Evolutionary conservation across 495 filamentous ascomycete genomes (phyloP).

Genomic region (Diplogelasinospora grovesii): DNA sequence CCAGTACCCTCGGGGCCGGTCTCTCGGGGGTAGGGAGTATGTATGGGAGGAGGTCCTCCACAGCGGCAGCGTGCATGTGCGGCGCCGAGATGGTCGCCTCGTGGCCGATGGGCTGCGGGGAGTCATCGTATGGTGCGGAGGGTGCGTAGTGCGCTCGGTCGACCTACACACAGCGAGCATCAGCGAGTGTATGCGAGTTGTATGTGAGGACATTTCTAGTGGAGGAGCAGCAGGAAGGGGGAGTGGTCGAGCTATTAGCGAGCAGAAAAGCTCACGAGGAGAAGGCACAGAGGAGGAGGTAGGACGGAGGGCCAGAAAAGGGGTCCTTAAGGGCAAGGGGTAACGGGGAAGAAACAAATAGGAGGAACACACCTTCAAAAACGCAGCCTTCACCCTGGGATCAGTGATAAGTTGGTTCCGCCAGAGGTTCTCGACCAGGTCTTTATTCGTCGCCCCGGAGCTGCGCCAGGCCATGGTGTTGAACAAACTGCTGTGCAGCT

Average conservation of each 20-base stretch:
- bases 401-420: conserved; percentile 64
- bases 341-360: too few relatives aligned
- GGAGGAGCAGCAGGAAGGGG: too few relatives aligned
- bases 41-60: conserved; percentile 59
- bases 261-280: too few relatives aligned
- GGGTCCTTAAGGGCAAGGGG: too few relatives aligned
- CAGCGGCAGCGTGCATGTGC: conserved; percentile 89
- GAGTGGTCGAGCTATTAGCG: too few relatives aligned
- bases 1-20: conserved; percentile 54
- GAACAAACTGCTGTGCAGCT: conserved; percentile 4
- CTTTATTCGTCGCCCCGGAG: conserved; percentile 69
- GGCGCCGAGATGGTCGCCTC: conserved; percentile 89
- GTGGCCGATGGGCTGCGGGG: conserved; percentile 83
- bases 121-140: conserved; percentile 70
- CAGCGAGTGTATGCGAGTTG: too few relatives aligned
- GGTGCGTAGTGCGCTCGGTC: conserved; percentile 82
- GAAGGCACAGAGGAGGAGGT: too few relatives aligned
- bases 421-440: conserved; percentile 73
- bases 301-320: too few relatives aligned
- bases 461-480: conserved; percentile 83
- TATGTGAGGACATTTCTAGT: too few relatives aligned
- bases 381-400: conserved; percentile 65
- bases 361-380: conserved; percentile 54
- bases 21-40: conserved; percentile 42
- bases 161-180: too few relatives aligned